phyloP scores from a whole-genome alignment of 805 yeast genomes.

The Lachancea sp. region DNA sequence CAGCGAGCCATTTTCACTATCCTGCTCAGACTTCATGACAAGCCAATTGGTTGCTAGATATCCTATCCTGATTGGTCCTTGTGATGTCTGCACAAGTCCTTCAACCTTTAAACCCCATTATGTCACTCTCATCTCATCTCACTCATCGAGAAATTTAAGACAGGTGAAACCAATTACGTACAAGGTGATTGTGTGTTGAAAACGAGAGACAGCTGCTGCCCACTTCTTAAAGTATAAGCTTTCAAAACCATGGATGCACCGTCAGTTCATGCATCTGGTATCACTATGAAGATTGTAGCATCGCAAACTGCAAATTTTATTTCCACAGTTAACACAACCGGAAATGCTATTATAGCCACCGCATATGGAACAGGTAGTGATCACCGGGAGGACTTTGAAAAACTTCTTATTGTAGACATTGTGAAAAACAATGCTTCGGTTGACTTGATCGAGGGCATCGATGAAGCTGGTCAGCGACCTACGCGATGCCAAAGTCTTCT shows the following conservation, averaged over 20 bases:
- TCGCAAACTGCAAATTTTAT: slow-evolving; percentile 29
- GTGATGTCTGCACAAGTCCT: not conserved
- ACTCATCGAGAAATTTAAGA: not conserved
- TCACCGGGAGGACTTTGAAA: slow-evolving; percentile 31
- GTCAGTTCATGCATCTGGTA: slow-evolving; percentile 26
- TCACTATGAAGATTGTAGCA: slow-evolving; percentile 32
- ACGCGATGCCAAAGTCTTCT: slow-evolving; percentile 27
- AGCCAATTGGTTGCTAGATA: too few species aligned
- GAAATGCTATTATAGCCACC: slow-evolving; percentile 31
- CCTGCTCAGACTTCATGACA: too few species aligned
- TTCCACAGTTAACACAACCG: slow-evolving; percentile 30
- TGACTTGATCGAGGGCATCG: slow-evolving; percentile 29
- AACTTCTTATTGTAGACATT: slow-evolving; percentile 31
- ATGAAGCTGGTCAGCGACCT: slow-evolving; percentile 29
- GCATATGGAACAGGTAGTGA: slow-evolving; percentile 32
- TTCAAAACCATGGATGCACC: not conserved
- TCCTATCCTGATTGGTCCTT: not conserved
- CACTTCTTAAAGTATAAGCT: not conserved
- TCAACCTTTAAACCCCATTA: not conserved
- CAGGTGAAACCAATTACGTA: too few species aligned
- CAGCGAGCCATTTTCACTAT: not conserved
- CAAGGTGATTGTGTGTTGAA: not conserved
- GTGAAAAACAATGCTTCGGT: slow-evolving; percentile 26
- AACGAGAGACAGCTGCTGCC: too few species aligned
- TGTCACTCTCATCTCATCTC: not conserved